These are phyloP conservation scores for Onygena corvina DNA, from an alignment of 2,329 filamentous ascomycete genomes.

Conservation along the genomic window DNA sequence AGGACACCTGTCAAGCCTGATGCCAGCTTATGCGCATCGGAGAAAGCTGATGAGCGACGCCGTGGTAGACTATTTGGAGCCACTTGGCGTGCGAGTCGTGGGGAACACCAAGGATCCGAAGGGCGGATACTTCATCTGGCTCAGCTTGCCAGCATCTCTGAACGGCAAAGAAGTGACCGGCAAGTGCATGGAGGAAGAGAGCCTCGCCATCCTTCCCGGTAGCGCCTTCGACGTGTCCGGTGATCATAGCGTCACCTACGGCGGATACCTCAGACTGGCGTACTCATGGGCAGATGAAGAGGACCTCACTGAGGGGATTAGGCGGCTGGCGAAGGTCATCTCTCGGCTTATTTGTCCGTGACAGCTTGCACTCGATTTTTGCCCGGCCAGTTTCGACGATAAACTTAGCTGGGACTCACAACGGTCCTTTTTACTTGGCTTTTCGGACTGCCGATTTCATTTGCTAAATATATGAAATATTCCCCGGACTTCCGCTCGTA, in stretches of 20 bases:
- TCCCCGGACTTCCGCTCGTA: too few species aligned
- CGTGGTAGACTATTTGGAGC: conserved; percentile 48
- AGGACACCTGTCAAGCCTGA: conserved; percentile 45
- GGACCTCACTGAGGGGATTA: conserved; percentile 54
- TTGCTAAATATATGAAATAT: too few species aligned
- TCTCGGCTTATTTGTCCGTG: too few species aligned
- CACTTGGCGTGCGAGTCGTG: conserved; percentile 51
- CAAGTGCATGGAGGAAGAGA: conserved; percentile 49
- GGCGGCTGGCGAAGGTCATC: conserved; percentile 42
- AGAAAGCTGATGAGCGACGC: conserved; percentile 37
- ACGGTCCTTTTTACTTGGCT: too few species aligned
- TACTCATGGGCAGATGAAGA: conserved; percentile 60
- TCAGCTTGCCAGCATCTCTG: conserved; percentile 47
- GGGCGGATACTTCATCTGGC: conserved; percentile 79
- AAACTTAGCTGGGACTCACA: too few species aligned
- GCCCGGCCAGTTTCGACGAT: too few species aligned
- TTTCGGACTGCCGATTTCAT: too few species aligned
- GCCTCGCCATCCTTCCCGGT: conserved; percentile 56
- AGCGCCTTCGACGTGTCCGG: conserved; percentile 55
- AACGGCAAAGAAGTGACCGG: conserved; percentile 45
- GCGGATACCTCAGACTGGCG: conserved; percentile 50
- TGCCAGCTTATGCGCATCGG: conserved; percentile 42
- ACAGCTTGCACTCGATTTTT: too few species aligned
- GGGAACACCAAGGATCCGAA: conserved; percentile 16
- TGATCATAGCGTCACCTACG: conserved; percentile 41